Percentiles rank a stretch among this genome's conserved stretches.
Evolutionary conservation across 768 basidiomycete genomes (phyloP).

Genomic region (Tremella yokohamensis): DNA sequence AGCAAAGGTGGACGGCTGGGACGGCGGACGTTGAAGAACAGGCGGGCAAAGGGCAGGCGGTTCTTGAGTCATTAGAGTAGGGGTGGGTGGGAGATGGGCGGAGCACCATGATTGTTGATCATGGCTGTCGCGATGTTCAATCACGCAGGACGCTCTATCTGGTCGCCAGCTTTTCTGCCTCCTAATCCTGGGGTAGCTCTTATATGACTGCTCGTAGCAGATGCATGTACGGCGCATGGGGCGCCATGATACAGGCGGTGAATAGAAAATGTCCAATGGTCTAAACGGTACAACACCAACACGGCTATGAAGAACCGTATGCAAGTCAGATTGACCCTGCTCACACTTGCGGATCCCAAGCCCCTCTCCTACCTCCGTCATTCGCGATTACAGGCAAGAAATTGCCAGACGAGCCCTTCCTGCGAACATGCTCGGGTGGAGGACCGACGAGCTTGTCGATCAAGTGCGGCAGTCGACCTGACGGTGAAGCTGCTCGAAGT

Average conservation of each 20-base stretch:
- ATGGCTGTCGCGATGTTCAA: too few species aligned
- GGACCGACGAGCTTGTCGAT: constrained; percentile 72
- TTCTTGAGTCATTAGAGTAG: constrained; percentile 71
- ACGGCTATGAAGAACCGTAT: not conserved
- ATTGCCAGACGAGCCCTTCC: constrained; percentile 3
- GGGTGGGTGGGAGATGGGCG: too few species aligned
- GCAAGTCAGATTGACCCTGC: not conserved
- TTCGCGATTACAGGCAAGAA: constrained; percentile 6
- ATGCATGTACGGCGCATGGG: not conserved
- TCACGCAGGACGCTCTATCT: too few species aligned
- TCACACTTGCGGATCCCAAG: constrained; percentile 17
- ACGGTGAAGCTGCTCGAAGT: constrained; percentile 62
- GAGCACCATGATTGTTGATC: too few species aligned
- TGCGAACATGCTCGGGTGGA: constrained; percentile 64
- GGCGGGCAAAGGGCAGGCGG: constrained; percentile 71
- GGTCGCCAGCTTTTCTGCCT: too few species aligned
- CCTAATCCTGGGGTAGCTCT: too few species aligned
- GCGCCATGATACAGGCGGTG: not conserved
- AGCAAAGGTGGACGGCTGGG: constrained; percentile 51
- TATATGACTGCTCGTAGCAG: too few species aligned
- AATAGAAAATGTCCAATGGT: not conserved
- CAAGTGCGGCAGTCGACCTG: constrained; percentile 69
- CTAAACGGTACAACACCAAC: not conserved
- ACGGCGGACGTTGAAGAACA: constrained; percentile 66
- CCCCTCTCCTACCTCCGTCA: constrained; percentile 25